These are phyloP conservation scores for Manihot esculenta DNA, from an alignment of 441 rosid genomes.

Conservation along the genomic window DNA sequence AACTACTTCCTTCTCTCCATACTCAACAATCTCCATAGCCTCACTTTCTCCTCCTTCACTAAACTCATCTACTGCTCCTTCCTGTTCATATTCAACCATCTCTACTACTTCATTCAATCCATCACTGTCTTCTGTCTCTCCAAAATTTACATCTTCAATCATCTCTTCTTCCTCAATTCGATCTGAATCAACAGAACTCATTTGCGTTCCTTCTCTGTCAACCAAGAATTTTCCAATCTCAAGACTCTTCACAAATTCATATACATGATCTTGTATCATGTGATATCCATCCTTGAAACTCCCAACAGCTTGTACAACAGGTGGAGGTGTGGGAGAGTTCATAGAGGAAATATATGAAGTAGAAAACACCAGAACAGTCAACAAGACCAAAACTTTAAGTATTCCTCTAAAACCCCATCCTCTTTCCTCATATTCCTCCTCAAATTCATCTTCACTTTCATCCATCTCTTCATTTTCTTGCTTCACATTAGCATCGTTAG, in stretches of 20 bases:
- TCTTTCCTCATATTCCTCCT: slow-evolving; percentile 35
- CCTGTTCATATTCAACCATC: slow-evolving; percentile 3
- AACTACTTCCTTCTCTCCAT: neutral
- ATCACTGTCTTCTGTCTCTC: slow-evolving; percentile 5
- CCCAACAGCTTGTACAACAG: slow-evolving; percentile 18
- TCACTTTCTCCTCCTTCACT: slow-evolving; percentile 3
- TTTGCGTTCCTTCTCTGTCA: neutral
- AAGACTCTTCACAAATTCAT: slow-evolving; percentile 22
- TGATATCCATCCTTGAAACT: slow-evolving; percentile 25
- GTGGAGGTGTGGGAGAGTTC: slow-evolving; percentile 37
- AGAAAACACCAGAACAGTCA: slow-evolving; percentile 29
- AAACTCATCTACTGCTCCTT: neutral
- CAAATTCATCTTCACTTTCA: slow-evolving; percentile 31
- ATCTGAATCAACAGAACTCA: slow-evolving; percentile 10
- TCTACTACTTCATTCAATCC: slow-evolving; percentile 16
- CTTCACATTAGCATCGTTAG: slow-evolving; percentile 15
- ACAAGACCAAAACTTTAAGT: slow-evolving; percentile 25
- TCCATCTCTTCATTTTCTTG: slow-evolving; percentile 24
- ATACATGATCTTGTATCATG: slow-evolving; percentile 25
- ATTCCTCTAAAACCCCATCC: slow-evolving; percentile 31
- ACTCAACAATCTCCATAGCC: neutral
- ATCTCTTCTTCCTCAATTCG: slow-evolving; percentile 21
- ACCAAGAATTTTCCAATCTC: slow-evolving; percentile 17
- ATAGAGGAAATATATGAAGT: slow-evolving; percentile 37
- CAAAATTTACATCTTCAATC: slow-evolving; percentile 13